A percentile compares a stretch with the other conserved stretches of the same genome.
Conservation (phyloP, 331 rosid species). For the Saraca asoca region DNA sequence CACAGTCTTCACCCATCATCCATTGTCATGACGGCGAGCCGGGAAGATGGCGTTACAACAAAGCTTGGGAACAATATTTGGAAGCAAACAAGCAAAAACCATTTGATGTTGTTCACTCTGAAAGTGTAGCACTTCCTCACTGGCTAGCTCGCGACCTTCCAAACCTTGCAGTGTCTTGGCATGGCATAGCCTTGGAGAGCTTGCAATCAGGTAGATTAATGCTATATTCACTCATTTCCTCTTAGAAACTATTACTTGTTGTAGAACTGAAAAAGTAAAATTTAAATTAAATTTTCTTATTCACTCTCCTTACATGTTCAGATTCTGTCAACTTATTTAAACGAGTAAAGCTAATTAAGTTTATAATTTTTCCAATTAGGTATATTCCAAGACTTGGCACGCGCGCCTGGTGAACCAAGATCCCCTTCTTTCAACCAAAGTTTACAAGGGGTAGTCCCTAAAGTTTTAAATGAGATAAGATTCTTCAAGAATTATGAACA, state of each 20-base stretch:
- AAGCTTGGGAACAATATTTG: slow-evolving; percentile 81
- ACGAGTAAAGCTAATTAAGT: no score
- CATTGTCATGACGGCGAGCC: slow-evolving; percentile 88
- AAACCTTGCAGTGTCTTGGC: slow-evolving; percentile 97
- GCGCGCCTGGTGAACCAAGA: slow-evolving; percentile 52
- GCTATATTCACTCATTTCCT: no score
- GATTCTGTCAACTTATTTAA: no score
- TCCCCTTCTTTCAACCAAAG: slow-evolving; percentile 63
- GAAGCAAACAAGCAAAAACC: slow-evolving; percentile 53
- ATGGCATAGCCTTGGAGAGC: slow-evolving; percentile 92
- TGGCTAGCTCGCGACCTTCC: slow-evolving; percentile 61
- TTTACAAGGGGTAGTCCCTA: slow-evolving; percentile 71
- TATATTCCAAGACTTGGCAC: slow-evolving; percentile 76
- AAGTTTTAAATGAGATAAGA: slow-evolving; percentile 75
- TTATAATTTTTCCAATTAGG: neutral
- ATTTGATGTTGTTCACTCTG: slow-evolving; percentile 90
- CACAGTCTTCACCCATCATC: slow-evolving; percentile 55
- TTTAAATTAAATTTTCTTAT: no score
- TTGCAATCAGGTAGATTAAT: slow-evolving; percentile 64
- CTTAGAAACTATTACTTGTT: no score
- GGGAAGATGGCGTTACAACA: slow-evolving; percentile 85
- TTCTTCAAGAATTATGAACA: slow-evolving; percentile 81
- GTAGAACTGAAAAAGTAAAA: no score
- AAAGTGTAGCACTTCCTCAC: slow-evolving; percentile 92
- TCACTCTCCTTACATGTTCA: no score